A percentile compares a stretch with the other conserved stretches of the same genome.
These are phyloP conservation scores for Epichloe amarillans DNA, from an alignment of 2,329 filamentous ascomycete genomes.

Conservation along the genomic window DNA sequence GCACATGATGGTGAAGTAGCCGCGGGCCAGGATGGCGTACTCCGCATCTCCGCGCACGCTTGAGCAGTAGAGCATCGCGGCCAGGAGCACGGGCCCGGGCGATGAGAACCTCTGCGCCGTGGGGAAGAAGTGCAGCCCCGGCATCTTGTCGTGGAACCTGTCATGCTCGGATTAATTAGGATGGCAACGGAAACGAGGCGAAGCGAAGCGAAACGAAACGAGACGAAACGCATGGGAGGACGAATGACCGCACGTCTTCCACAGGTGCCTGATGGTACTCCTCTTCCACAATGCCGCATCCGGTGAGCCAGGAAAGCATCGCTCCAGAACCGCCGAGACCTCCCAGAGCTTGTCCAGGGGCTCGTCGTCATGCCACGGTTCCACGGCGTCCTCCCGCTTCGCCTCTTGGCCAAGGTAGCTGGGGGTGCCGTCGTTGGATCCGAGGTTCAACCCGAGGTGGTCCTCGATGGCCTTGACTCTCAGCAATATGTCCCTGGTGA, in stretches of 20 bases:
- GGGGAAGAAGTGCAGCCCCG: slow-evolving; percentile 30
- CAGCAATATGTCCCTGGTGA: slow-evolving; percentile 1
- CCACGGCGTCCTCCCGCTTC: not conserved
- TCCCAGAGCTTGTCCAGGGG: slow-evolving; percentile 3
- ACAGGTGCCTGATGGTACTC: slow-evolving; percentile 1
- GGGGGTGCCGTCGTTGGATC: not conserved
- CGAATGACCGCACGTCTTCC: slow-evolving; percentile 2
- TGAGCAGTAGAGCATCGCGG: slow-evolving; percentile 30
- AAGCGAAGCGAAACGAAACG: not conserved
- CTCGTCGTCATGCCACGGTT: slow-evolving; percentile 3
- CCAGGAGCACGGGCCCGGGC: slow-evolving; percentile 28
- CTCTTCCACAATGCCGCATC: not conserved
- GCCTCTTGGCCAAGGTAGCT: not conserved
- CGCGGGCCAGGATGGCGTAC: slow-evolving; percentile 20
- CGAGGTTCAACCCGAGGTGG: not conserved
- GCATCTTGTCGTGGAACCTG: slow-evolving; percentile 31
- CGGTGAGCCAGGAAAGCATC: not conserved
- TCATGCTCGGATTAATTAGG: not conserved
- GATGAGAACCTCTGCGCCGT: slow-evolving; percentile 28
- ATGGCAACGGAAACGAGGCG: not conserved
- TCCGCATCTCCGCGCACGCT: slow-evolving; percentile 20
- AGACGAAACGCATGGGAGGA: too few relatives aligned
- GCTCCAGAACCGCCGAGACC: not conserved
- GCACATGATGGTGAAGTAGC: slow-evolving; percentile 26
- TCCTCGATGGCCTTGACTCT: slow-evolving; percentile 4